These are phyloP conservation scores for Plasmodium blacklocki DNA, from an alignment of 169 alveolate genomes.

Conservation along the genomic window DNA sequence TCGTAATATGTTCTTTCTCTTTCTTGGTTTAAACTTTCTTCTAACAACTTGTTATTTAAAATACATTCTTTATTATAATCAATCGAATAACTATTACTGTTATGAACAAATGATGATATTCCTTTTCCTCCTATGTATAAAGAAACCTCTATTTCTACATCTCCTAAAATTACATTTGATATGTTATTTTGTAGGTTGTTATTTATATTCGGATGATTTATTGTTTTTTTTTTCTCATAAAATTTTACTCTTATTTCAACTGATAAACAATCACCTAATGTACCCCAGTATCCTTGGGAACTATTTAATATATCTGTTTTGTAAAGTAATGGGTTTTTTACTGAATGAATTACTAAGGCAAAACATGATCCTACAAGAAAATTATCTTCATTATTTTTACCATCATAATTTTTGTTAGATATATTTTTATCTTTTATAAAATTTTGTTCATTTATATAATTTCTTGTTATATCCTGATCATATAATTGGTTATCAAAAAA, in stretches of 20 bases:
- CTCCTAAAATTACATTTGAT: slow-evolving; percentile 51
- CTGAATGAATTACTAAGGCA: slow-evolving; percentile 74
- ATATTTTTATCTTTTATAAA: slow-evolving; percentile 1
- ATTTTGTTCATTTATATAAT: background rate
- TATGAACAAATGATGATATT: slow-evolving; percentile 73
- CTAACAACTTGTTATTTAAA: slow-evolving; percentile 54
- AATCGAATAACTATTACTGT: slow-evolving; percentile 57
- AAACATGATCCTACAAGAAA: slow-evolving; percentile 70
- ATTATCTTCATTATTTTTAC: slow-evolving; percentile 13
- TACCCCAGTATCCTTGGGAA: slow-evolving; percentile 71
- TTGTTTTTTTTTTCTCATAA: slow-evolving; percentile 33
- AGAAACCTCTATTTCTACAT: slow-evolving; percentile 73
- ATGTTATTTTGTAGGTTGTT: slow-evolving; percentile 1
- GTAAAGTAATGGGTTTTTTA: slow-evolving; percentile 68
- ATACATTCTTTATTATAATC: slow-evolving; percentile 68
- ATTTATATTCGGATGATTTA: background rate
- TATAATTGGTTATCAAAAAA: slow-evolving; percentile 59
- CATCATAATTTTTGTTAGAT: background rate
- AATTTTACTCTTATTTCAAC: slow-evolving; percentile 77
- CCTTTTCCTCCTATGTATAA: slow-evolving; percentile 75
- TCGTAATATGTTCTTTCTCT: background rate
- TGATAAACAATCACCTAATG: slow-evolving; percentile 73
- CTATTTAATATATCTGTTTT: slow-evolving; percentile 59
- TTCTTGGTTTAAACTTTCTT: slow-evolving; percentile 34
- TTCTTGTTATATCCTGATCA: background rate